A percentile compares a stretch with the other conserved stretches of the same genome.
phyloP scores from a whole-genome alignment of 2,329 filamentous ascomycete species.

The Aspergillus puulaauensis region DNA sequence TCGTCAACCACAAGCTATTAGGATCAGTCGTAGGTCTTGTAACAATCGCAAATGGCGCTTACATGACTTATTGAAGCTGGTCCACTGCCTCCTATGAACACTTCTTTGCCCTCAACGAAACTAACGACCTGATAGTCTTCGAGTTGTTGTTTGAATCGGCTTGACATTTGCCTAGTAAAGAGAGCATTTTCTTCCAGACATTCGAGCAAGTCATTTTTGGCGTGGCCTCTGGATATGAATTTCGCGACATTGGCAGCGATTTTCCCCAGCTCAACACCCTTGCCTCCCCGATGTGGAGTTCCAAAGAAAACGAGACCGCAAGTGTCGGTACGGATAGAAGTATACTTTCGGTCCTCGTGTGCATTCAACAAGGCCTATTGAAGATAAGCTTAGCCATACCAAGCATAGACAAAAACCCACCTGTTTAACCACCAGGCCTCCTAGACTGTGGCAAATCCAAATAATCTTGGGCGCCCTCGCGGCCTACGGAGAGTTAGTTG shows the following conservation, averaged over 20 bases:
- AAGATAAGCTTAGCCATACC: background rate
- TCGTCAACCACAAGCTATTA: slow-evolving; percentile 35
- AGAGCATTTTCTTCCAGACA: slow-evolving; percentile 32
- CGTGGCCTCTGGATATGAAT: slow-evolving; percentile 31
- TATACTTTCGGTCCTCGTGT: slow-evolving; percentile 35
- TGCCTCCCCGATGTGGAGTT: slow-evolving; percentile 34
- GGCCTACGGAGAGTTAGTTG: slow-evolving; percentile 13
- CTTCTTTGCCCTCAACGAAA: slow-evolving; percentile 35
- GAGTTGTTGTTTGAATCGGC: slow-evolving; percentile 33
- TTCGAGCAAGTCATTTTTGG: slow-evolving; percentile 30
- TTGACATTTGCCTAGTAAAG: slow-evolving; percentile 33
- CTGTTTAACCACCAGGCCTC: slow-evolving; percentile 33
- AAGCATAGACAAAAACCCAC: slow-evolving; percentile 6
- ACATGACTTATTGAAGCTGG: slow-evolving; percentile 34
- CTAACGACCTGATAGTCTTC: slow-evolving; percentile 36
- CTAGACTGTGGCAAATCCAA: slow-evolving; percentile 33
- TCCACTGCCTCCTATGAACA: slow-evolving; percentile 27
- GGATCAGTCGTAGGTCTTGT: slow-evolving; percentile 3
- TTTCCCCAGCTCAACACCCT: slow-evolving; percentile 32
- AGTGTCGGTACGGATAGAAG: slow-evolving; percentile 32
- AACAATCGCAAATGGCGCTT: slow-evolving; percentile 6
- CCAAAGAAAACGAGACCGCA: slow-evolving; percentile 37
- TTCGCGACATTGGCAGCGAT: slow-evolving; percentile 34
- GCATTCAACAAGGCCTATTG: slow-evolving; percentile 33
- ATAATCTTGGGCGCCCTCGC: slow-evolving; percentile 28